These are phyloP conservation scores for Leishmania mexicana DNA, from an alignment of 208 protist species.

Conservation along the genomic window DNA sequence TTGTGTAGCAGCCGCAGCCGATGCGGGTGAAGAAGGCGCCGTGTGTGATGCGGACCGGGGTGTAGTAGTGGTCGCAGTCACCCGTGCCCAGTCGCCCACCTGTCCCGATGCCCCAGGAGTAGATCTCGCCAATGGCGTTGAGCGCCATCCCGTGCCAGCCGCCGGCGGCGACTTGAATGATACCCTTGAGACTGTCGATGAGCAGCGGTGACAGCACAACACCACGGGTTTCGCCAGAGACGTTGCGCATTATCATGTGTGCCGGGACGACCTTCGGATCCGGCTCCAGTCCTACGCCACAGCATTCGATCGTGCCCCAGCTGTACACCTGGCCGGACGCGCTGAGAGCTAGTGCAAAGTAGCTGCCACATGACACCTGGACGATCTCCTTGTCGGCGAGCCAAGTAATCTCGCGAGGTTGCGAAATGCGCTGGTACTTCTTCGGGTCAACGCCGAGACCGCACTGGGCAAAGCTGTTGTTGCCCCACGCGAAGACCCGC, in stretches of 20 bases:
- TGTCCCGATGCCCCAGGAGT: slow-evolving; percentile 68
- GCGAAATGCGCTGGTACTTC: slow-evolving; percentile 50
- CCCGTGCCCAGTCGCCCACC: slow-evolving; percentile 69
- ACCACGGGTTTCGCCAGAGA: slow-evolving; percentile 51
- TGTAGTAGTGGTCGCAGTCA: slow-evolving; percentile 40
- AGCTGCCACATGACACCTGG: slow-evolving; percentile 82
- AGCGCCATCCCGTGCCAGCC: slow-evolving; percentile 81
- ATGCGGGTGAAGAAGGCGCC: slow-evolving; percentile 61
- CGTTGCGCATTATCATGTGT: slow-evolving; percentile 53
- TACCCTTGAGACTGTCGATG: slow-evolving; percentile 49
- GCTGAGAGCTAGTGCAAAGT: slow-evolving; percentile 76
- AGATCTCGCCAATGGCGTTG: slow-evolving; percentile 78
- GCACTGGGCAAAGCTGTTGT: slow-evolving; percentile 83
- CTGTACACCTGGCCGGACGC: slow-evolving; percentile 73
- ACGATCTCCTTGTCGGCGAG: slow-evolving; percentile 79
- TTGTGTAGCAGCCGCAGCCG: slow-evolving; percentile 71
- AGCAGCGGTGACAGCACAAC: slow-evolving; percentile 58
- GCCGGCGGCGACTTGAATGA: slow-evolving; percentile 70
- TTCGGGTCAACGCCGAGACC: slow-evolving; percentile 71
- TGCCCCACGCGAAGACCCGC: slow-evolving; percentile 82
- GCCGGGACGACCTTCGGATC: slow-evolving; percentile 38
- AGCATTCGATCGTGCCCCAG: slow-evolving; percentile 87
- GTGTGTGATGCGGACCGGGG: slow-evolving; percentile 49
- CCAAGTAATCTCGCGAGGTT: slow-evolving; percentile 70
- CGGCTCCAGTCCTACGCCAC: slow-evolving; percentile 68